Conservation (phyloP, 768 basidiomycete genomes). For the Auricularia sp. region DNA sequence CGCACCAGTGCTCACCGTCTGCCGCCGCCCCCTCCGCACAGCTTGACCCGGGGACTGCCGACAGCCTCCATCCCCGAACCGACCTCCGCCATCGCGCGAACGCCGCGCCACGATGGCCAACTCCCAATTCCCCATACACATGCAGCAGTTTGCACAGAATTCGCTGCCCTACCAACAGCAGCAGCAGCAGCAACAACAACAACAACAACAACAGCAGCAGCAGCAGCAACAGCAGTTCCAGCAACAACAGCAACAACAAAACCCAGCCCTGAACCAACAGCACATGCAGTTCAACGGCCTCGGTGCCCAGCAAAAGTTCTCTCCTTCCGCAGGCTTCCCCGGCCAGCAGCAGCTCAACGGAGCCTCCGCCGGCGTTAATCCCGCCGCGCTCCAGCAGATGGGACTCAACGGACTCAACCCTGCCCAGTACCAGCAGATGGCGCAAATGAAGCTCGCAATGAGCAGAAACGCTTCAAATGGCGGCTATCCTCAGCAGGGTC, state of each 20-base stretch:
- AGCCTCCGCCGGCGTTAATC: slow-evolving; percentile 3
- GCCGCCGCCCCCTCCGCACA: neutral
- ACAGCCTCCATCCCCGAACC: neutral
- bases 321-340: neutral
- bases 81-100: neutral
- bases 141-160: slow-evolving; percentile 1
- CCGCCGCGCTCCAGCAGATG: neutral
- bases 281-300: slow-evolving; percentile 2
- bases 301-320: neutral
- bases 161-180: slow-evolving; percentile 7
- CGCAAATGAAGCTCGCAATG: neutral
- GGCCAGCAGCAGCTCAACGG: slow-evolving; percentile 4
- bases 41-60: neutral
- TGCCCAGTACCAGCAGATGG: neutral
- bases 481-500: slow-evolving; percentile 3
- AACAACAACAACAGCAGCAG: slow-evolving; percentile 12
- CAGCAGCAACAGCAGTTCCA: neutral
- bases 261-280: slow-evolving; percentile 5
- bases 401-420: neutral
- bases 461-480: neutral
- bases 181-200: slow-evolving; percentile 6
- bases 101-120: neutral
- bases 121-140: slow-evolving; percentile 2
- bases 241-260: neutral
- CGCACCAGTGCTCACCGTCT: neutral